phyloP scores from a whole-genome alignment of 2,329 filamentous ascomycete genomes.

The Fusarium subglutinans region DNA sequence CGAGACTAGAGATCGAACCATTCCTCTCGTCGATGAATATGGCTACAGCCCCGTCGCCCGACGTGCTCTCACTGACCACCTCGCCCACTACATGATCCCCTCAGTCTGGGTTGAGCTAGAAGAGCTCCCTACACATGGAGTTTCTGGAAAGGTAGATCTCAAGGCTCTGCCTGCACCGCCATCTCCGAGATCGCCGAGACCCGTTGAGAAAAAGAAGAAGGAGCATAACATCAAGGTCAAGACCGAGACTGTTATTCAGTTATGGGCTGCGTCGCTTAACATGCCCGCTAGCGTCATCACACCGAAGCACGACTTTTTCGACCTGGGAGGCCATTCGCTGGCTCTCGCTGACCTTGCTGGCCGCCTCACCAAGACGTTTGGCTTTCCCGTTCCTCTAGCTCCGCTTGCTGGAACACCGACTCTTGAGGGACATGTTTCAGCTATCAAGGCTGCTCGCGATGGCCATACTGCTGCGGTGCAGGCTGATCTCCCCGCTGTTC shows the following conservation, averaged over 20 bases:
- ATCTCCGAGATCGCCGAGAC: conserved; percentile 56
- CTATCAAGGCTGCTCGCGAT: conserved; percentile 75
- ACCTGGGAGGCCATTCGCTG: conserved; percentile 81
- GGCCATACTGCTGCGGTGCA: conserved; percentile 79
- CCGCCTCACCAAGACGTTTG: conserved; percentile 73
- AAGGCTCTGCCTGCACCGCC: conserved; percentile 75
- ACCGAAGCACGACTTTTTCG: conserved; percentile 80
- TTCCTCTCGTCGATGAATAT: conserved; percentile 72
- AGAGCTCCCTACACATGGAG: conserved; percentile 76
- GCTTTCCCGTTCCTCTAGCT: conserved; percentile 76
- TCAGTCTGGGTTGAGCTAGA: conserved; percentile 79
- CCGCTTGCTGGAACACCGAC: conserved; percentile 77
- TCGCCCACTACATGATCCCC: conserved; percentile 87
- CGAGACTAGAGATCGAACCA: conserved; percentile 63
- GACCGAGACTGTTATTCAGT: conserved; percentile 72
- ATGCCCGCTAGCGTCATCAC: conserved; percentile 71
- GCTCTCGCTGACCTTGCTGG: conserved; percentile 81
- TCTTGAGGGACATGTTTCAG: conserved; percentile 75
- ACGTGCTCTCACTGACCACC: conserved; percentile 68
- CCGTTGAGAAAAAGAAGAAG: conserved; percentile 53
- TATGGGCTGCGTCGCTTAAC: conserved; percentile 77
- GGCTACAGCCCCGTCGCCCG: conserved; percentile 77
- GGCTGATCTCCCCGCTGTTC: conserved; percentile 75
- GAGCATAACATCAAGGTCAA: conserved; percentile 71
- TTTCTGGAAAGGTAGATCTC: conserved; percentile 81